Evolutionary conservation across 371 early-diverging fungal genomes (phyloP).

Genomic region (Sporodiniella umbellata): DNA sequence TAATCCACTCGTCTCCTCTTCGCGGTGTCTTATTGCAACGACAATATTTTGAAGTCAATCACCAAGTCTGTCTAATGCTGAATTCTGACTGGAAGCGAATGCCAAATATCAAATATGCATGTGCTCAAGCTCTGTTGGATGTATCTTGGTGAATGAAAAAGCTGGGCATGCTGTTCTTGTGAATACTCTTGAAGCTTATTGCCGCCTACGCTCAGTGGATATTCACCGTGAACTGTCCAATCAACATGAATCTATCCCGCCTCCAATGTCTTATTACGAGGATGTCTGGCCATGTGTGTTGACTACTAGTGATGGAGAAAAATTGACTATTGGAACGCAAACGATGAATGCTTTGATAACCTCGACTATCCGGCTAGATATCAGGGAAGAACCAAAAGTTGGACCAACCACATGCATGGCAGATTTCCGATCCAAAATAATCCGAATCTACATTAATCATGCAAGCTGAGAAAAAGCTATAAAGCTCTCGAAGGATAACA

Average conservation of each 20-base stretch:
- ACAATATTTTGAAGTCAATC: no score
- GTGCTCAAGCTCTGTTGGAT: slow-evolving; percentile 18
- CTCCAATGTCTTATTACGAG: background rate
- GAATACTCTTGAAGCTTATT: slow-evolving; percentile 14
- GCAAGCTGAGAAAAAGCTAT: slow-evolving; percentile 10
- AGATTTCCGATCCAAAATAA: slow-evolving; percentile 1
- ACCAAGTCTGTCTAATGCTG: no score
- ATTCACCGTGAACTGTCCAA: slow-evolving; percentile 4
- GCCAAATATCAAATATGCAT: slow-evolving; percentile 10
- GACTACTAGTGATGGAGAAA: slow-evolving; percentile 10
- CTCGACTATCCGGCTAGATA: slow-evolving; percentile 15
- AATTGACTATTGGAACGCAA: slow-evolving; percentile 18
- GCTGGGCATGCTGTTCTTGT: slow-evolving; percentile 17
- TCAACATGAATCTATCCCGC: background rate
- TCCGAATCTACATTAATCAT: slow-evolving; percentile 5
- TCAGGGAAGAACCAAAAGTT: slow-evolving; percentile 1
- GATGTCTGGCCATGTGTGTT: slow-evolving; percentile 17
- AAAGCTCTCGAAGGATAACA: slow-evolving; percentile 5
- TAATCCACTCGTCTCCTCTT: no score
- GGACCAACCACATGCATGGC: background rate
- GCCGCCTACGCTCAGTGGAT: slow-evolving; percentile 9
- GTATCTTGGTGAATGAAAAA: slow-evolving; percentile 14
- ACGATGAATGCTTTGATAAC: slow-evolving; percentile 21
- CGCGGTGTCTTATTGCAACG: no score
- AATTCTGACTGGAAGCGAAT: no score